Evolutionary conservation across 345 rosid species (phyloP).

Genomic region (Trapa incisa): DNA sequence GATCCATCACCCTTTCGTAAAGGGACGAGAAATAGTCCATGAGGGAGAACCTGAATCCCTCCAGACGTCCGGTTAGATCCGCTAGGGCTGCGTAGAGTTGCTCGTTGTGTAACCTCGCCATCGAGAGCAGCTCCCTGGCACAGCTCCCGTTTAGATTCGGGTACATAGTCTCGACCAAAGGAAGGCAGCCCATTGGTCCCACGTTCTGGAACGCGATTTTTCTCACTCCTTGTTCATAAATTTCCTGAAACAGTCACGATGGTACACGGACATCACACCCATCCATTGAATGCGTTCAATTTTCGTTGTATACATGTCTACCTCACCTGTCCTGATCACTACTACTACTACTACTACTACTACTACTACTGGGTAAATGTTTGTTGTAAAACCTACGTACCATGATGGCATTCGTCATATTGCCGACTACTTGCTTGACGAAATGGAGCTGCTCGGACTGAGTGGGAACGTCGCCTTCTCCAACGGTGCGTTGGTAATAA

Average conservation of each 20-base stretch:
- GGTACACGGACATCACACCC: no score
- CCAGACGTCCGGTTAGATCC: constrained; percentile 10
- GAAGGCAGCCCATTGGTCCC: background rate
- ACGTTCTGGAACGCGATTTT: constrained; percentile 3
- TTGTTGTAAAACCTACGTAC: background rate
- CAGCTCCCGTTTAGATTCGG: background rate
- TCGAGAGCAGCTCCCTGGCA: constrained; percentile 1
- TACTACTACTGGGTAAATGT: no score
- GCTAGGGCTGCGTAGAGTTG: constrained; percentile 11
- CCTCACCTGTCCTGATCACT: no score
- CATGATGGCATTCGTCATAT: constrained; percentile 6
- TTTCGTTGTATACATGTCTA: no score
- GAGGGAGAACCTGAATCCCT: constrained; percentile 25
- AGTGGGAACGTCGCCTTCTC: background rate
- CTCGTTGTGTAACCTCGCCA: constrained; percentile 18
- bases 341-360: no score
- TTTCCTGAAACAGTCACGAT: constrained; percentile 9
- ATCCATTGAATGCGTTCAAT: no score
- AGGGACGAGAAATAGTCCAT: constrained; percentile 16
- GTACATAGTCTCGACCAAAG: background rate
- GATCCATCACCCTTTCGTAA: constrained; percentile 18
- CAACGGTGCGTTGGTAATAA: background rate
- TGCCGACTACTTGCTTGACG: constrained; percentile 3
- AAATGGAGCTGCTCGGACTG: background rate
- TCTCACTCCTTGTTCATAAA: constrained; percentile 6